These are phyloP conservation scores for Colletotrichum sp. DNA, from an alignment of 2,329 filamentous ascomycete genomes.

Conservation along the genomic window DNA sequence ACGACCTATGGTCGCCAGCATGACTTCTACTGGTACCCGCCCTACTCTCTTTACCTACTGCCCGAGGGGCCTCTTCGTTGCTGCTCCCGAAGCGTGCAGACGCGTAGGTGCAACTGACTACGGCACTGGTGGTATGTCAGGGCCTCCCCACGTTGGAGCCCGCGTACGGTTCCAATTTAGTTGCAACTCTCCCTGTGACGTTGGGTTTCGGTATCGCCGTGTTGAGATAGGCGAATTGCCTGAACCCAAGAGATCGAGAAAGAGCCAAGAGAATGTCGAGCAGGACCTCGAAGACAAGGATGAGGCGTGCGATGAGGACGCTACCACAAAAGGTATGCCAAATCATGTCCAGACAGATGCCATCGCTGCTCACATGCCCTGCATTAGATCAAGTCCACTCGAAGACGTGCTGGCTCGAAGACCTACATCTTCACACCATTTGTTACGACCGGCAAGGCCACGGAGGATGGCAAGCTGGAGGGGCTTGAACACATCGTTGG, in stretches of 20 bases:
- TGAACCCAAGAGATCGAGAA: neutral
- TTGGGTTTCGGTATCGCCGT: conserved; percentile 68
- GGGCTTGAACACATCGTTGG: conserved; percentile 63
- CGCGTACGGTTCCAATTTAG: conserved; percentile 68
- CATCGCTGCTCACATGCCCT: neutral
- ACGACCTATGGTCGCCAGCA: too few relatives aligned
- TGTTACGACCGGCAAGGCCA: conserved; percentile 55
- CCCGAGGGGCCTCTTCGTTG: too few relatives aligned
- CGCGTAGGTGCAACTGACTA: conserved; percentile 67
- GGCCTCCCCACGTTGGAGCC: conserved; percentile 71
- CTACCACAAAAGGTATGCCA: neutral
- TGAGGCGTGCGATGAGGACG: neutral
- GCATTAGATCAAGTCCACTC: neutral
- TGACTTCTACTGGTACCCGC: too few relatives aligned
- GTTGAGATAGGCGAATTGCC: neutral
- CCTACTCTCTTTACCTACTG: too few relatives aligned
- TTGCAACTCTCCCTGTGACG: conserved; percentile 64
- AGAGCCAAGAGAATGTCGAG: neutral
- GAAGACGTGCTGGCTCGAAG: neutral
- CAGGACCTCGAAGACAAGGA: neutral
- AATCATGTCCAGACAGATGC: neutral
- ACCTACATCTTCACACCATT: conserved; percentile 80
- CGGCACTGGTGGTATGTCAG: conserved; percentile 74
- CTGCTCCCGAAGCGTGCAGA: too few relatives aligned
- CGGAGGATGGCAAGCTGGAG: conserved; percentile 51